Base-by-base conservation (phyloP, 2,329 filamentous ascomycete species). In the Fusarium torulosum region DNA sequence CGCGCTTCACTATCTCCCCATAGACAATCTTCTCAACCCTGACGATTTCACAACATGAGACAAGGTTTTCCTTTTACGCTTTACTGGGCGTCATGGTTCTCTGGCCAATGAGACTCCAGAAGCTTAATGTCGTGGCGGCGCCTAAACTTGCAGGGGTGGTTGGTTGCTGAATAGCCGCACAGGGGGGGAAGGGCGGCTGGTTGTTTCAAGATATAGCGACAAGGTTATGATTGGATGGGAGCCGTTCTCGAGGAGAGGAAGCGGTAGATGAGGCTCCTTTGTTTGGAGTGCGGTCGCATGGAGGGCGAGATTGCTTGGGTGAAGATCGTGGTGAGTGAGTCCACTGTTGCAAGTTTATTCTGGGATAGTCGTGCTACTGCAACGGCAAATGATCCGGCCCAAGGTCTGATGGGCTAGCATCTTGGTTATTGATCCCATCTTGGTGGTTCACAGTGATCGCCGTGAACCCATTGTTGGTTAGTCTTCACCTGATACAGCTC, bases 251-350 rank as follows among this genome's bases (percentile, higher is more conserved):
- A 25, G 40, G 14, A 49, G 17, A 35, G 33, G 25, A 21, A 43
- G 43, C 59, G 43, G 67, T 66, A 31, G 62, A 51, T 61, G 67
- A 66, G 69, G 69, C 66, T 67, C 69, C 53, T 52, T 46, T 52
- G 67, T 69, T 70, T 71, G 56, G 66, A 56, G 53, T 33, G 42
- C 38, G 75, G 75, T 57, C 63, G 74, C 74, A 74, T 59, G 53
- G 23, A 67, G 47, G 75, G 75, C 69, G 65, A 76, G 70, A 76
- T 77, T 72, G 72, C 35, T 6, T 45, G 41, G 47, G 41, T 61
- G 51, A 66, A 49, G 47, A 37, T 38, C 37, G 51, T 38, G 33
- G 42, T 59, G 50, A 65, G 42, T 59, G 50, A 65, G 49, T 38
- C 60, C 44, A 63, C 44, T 51, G 51, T 62, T 42, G 50, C 45